These are phyloP conservation scores for Leccinum boreale DNA, from an alignment of 768 basidiomycete species.

Conservation along the genomic window DNA sequence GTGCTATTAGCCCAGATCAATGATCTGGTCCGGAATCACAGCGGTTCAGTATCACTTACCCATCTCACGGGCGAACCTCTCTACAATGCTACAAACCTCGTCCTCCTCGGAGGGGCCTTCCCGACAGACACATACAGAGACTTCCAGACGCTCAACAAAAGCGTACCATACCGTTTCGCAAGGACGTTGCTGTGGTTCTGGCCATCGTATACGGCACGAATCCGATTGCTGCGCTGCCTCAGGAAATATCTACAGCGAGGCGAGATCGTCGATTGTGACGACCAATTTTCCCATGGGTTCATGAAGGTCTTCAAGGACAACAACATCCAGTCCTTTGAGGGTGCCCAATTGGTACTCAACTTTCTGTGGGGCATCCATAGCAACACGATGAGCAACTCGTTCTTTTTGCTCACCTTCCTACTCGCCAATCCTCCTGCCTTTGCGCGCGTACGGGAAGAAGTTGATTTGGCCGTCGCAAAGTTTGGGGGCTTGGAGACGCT, in stretches of 20 bases:
- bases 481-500: constrained; percentile 13
- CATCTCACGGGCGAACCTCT: constrained; percentile 18
- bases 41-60: constrained; percentile 10
- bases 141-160: constrained; percentile 16
- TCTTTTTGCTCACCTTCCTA: constrained; percentile 27
- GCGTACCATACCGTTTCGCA: constrained; percentile 17
- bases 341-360: constrained; percentile 16
- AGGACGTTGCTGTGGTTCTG: constrained; percentile 11
- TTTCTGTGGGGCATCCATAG: constrained; percentile 23
- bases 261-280: constrained; percentile 2
- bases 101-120: constrained; percentile 19
- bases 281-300: constrained; percentile 10
- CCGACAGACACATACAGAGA: constrained; percentile 20
- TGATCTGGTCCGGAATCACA: neutral
- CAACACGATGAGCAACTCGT: constrained; percentile 19
- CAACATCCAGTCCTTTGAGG: constrained; percentile 13
- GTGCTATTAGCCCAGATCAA: constrained; percentile 12
- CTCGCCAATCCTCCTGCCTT: constrained; percentile 43
- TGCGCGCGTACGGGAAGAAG: constrained; percentile 43
- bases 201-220: constrained; percentile 15
- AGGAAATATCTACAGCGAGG: constrained; percentile 11
- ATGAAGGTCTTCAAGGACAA: constrained; percentile 18
- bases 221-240: constrained; percentile 9
- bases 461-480: constrained; percentile 32
- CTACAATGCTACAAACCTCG: constrained; percentile 15